These are phyloP conservation scores for Heterobasidion parviporum DNA, from an alignment of 1,284 basidiomycete species.

Conservation along the genomic window DNA sequence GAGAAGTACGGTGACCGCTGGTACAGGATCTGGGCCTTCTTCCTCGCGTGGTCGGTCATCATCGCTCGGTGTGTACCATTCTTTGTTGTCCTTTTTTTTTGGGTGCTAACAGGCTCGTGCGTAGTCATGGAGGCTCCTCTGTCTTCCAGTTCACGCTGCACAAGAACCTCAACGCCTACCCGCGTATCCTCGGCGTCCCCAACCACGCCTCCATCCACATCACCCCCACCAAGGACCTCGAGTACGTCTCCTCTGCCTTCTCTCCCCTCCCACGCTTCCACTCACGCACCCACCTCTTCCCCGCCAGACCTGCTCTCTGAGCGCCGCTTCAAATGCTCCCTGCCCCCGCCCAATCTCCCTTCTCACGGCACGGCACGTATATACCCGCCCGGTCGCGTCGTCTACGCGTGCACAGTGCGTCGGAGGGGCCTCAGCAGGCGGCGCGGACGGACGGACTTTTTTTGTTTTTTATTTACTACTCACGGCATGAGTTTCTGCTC, in stretches of 20 bases:
- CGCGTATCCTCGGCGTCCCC: constrained; percentile 74
- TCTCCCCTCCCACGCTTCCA: background rate
- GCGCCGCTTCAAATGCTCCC: too few relatives aligned
- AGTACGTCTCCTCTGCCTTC: constrained; percentile 26
- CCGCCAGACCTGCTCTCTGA: background rate
- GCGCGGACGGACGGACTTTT: too few relatives aligned
- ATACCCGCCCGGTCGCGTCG: too few relatives aligned
- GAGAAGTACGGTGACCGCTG: constrained; percentile 87
- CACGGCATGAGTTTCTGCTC: too few relatives aligned
- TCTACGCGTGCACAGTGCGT: too few relatives aligned
- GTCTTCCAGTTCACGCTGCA: constrained; percentile 96
- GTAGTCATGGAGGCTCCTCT: constrained; percentile 69
- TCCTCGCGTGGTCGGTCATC: constrained; percentile 78
- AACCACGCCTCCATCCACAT: constrained; percentile 73
- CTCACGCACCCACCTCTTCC: background rate
- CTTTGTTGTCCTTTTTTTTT: constrained; percentile 19
- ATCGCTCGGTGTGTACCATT: constrained; percentile 33
- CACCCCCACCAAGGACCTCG: constrained; percentile 37
- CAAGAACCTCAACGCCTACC: constrained; percentile 95
- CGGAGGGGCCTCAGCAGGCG: too few relatives aligned
- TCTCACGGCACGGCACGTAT: too few relatives aligned
- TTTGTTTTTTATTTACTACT: too few relatives aligned
- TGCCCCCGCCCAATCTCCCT: too few relatives aligned
- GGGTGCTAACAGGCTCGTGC: background rate
- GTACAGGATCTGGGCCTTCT: constrained; percentile 89